phyloP scores from a whole-genome alignment of 2,329 filamentous ascomycete genomes.

The Arthroderma sp. region DNA sequence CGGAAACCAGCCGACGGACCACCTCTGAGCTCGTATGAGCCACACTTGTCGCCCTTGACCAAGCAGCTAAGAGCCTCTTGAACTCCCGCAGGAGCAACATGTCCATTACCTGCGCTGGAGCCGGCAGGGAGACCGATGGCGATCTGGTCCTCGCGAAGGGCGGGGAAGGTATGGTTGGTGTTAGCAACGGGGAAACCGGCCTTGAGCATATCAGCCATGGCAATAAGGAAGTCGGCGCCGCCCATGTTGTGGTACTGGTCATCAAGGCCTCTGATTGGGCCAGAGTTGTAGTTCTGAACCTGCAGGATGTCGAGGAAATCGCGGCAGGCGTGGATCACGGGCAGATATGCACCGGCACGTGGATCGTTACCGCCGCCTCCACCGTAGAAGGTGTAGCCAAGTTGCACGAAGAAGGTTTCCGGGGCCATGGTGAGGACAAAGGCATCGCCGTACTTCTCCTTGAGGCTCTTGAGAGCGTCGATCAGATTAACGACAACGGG shows the following conservation, averaged over 20 bases:
- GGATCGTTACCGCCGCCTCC: background rate
- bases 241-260: constrained; percentile 2
- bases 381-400: constrained; percentile 2
- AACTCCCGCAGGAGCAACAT: background rate
- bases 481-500: constrained; percentile 4
- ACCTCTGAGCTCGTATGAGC: constrained; percentile 2
- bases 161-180: constrained; percentile 3
- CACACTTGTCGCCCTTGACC: constrained; percentile 1
- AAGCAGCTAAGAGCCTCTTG: constrained; percentile 2
- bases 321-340: constrained; percentile 5
- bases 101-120: constrained; percentile 1
- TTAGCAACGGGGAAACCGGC: constrained; percentile 3
- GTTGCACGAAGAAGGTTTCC: constrained; percentile 5
- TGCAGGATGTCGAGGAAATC: constrained; percentile 3
- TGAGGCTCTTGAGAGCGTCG: background rate
- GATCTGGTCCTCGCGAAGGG: constrained; percentile 3
- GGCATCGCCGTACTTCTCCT: constrained; percentile 3
- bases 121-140: constrained; percentile 2
- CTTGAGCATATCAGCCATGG: constrained; percentile 6
- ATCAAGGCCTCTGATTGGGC: constrained; percentile 4
- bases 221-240: constrained; percentile 3
- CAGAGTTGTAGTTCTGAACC: constrained; percentile 6
- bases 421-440: constrained; percentile 5
- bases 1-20: background rate
- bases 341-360: constrained; percentile 2